Conservation (phyloP, 345 rosid species). For the Psidium friedrichsthalianum region DNA sequence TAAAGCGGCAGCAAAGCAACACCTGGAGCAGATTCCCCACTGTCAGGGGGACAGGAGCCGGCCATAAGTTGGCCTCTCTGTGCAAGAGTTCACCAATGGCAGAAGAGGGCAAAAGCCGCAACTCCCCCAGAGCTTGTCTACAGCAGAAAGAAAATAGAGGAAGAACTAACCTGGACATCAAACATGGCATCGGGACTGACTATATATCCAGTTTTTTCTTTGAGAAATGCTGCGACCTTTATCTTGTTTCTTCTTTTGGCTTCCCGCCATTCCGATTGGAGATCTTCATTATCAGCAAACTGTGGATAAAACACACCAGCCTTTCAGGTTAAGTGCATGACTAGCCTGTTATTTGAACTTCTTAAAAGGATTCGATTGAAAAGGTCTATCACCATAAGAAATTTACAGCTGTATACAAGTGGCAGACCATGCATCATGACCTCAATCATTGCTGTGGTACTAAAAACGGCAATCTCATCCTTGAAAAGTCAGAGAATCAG, state of each 20-base stretch:
- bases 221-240: constrained; percentile 41
- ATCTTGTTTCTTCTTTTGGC: constrained; percentile 48
- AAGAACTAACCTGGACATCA: constrained; percentile 38
- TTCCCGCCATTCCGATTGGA: constrained; percentile 48
- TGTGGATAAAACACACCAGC: constrained; percentile 8
- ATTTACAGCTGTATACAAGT: not conserved
- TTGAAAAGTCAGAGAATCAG: not conserved
- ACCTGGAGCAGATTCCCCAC: not conserved
- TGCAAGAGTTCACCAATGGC: not conserved
- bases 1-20: not conserved
- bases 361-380: not conserved
- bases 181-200: constrained; percentile 56
- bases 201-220: constrained; percentile 40
- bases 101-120: not conserved
- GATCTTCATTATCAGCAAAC: constrained; percentile 43
- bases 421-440: not conserved
- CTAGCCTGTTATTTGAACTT: not conserved
- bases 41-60: not conserved
- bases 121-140: not conserved
- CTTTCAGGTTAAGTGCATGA: not conserved
- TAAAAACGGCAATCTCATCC: not conserved
- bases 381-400: not conserved
- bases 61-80: not conserved
- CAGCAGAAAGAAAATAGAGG: not conserved
- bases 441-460: not conserved